Evolutionary conservation across 2,329 filamentous ascomycete genomes (phyloP), one percentile per base, ranked within the genome.

Genomic region (Botryotinia convoluta): DNA sequence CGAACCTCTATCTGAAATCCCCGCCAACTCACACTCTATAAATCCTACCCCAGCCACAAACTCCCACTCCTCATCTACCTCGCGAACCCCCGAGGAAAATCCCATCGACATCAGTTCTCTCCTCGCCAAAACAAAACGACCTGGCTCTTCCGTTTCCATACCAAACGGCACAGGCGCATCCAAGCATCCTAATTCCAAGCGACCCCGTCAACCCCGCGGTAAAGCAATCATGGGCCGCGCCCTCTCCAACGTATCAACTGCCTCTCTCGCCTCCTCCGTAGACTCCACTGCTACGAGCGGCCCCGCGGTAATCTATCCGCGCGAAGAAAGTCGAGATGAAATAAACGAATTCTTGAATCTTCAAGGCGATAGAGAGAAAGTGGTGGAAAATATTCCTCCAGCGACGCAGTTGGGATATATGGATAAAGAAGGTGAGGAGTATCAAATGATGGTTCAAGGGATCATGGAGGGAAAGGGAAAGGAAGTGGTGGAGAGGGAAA

Each of bases 231-330:
- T 90, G 4, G 89, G 89, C 8, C 86, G 89, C 18, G 89, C 87
- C 4, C 81, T 87, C 42, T 89, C 87, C 81, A 90, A 89, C 77
- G 84, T 84, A 4, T 90, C 88, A 3, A 85, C 85, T 1, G 83
- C 83, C 8, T 88, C 80, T 1, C 76, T 77, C 10, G 79, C 79
- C 9, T 79, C 79, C 14, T 81, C 86, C 71, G 82, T 82, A 26
- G 85, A 86, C 35, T 83, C 83, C 0, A 80, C 80, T 26, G 77
- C 82, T 18, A 79, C 78, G 0, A 72, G 77, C 44, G 77, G 79
- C 5, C 71, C 79, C 39, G 74, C 78, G 1, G 79, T 79, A 1
- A 74, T 80, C 48, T 79, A 78, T 65, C 76, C 78, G 8, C 45
- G 69, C 4, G 20, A 29, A 10, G 42, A 32, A 42, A 35, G 45